Base-by-base conservation (phyloP, 148 eudicot species). In the Simmondsia chinensis region DNA sequence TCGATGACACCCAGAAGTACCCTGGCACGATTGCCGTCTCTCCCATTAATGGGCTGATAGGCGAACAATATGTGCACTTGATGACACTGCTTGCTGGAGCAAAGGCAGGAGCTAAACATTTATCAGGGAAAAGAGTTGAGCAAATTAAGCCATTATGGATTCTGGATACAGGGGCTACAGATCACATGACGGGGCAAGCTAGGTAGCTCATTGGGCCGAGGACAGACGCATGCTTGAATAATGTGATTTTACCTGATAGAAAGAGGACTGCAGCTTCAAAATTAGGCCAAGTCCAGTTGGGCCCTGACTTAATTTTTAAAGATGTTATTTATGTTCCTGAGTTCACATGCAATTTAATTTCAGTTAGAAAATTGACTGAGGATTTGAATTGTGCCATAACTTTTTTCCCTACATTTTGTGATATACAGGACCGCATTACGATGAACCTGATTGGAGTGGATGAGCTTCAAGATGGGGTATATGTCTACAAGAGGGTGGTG, bases 381-480 rank as follows among this genome's bases (percentile, higher is more conserved):
- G 47, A 24, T 3, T 9, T 20, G 9, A 43, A 43, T 43, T 43
- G 14, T 22, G 15, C 27, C 2, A 9, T 43, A 7, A 43, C 30
- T 7, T 43, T 43, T 14, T 1, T 22, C 11, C 6, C 11, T 8
- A 9, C 2, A 2, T 21, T 21, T 43, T 43, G 25, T 43, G 17
- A 9, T 4, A 9, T 43, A 22, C 31, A 43, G 18, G 47, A 43
- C 30, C 25, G 11, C 12, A 8, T 31, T 22, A 3, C 13, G 47
- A 43, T 13, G 30, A 43, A 9, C 7, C 16, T 12, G 47, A 43
- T 24, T 43, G 29, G 47, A 43, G 29, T 43, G 31, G 16, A 30
- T 21, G 13, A 24, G 27, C 28, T 20, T 3, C 14, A 5, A 8
- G 47, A 12, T 8, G 31, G 47, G 7, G 10, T 43, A 10, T 43